Evolutionary conservation across 2,329 filamentous ascomycete species (phyloP).

Genomic region (Alternaria longipes): DNA sequence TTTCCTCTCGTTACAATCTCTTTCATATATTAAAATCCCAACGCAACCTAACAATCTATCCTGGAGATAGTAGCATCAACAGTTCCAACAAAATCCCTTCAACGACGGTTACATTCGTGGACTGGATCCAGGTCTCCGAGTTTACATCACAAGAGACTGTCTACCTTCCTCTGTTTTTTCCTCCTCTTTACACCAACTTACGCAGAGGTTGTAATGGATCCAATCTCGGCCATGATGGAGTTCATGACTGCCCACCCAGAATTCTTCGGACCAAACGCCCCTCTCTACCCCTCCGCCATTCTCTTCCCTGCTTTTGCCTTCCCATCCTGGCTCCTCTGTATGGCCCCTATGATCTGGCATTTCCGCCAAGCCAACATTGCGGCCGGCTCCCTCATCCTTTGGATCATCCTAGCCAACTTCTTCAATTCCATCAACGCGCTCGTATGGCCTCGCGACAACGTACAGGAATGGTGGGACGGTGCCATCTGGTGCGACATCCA

Average conservation of each 20-base stretch:
- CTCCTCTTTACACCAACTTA: neutral
- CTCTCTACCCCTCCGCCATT: slow-evolving; percentile 49
- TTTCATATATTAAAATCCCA: neutral
- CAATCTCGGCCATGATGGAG: neutral
- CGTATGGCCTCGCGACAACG: slow-evolving; percentile 70
- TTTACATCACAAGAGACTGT: neutral
- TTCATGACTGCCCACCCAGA: neutral
- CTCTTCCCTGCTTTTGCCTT: slow-evolving; percentile 61
- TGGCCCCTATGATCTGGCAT: slow-evolving; percentile 69
- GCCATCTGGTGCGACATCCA: slow-evolving; percentile 71
- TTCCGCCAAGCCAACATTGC: slow-evolving; percentile 68
- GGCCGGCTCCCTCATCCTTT: slow-evolving; percentile 65
- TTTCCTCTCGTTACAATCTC: slow-evolving; percentile 3
- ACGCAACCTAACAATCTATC: slow-evolving; percentile 5
- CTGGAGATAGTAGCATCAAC: slow-evolving; percentile 8
- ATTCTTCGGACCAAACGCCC: slow-evolving; percentile 5
- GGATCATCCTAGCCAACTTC: slow-evolving; percentile 65
- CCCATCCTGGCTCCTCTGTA: slow-evolving; percentile 61
- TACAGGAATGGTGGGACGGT: slow-evolving; percentile 66
- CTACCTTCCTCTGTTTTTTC: neutral
- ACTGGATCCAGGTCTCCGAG: neutral
- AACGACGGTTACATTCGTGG: neutral
- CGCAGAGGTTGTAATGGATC: neutral
- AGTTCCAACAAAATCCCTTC: neutral
- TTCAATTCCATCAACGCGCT: slow-evolving; percentile 69